Base-by-base conservation (phyloP, 257 asterid genomes). In the Nyctanthes arbortristis region DNA sequence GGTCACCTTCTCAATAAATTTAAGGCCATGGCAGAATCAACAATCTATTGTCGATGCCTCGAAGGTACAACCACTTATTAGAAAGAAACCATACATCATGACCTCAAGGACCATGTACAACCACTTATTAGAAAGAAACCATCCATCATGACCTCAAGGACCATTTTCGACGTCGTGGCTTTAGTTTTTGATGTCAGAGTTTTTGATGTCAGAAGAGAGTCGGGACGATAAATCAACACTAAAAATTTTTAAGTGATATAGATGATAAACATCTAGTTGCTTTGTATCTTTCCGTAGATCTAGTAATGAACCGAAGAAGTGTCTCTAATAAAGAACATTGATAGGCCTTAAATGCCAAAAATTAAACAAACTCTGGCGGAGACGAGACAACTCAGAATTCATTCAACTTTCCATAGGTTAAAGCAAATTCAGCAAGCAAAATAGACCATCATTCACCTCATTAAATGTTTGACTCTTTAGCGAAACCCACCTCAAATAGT, bases 351-450 rank as follows among this genome's bases (percentile, higher is more conserved):
- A 56, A 56, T 24, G 61, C 56, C 56, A 30, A 35, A 16, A 33
- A 60, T 39, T 54, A 54, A 66, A 22, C 61, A 66, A 61, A 63
- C 36, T 36, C 58, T 39, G 55, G 60, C 68, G 29, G 39, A 31
- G 79, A 73, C 73, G 66, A 43, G 47, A 73, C 63, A 60, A 37
- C 5, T 63, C 35, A 45, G 34, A 63, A 12, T 40, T 31, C 70
- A 28, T 45, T 45, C 47, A 37, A 37, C 33, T 45, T 63, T 67
- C 74, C 74, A 43, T 43, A 14, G 7, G 20, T 16, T 22, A 8
- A 43, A 4, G 54, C 20, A 39, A 16, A 43, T 43, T 43, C n/a
- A 43, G 52, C 28, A 49, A 45, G n/a, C 16, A 45, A 40, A 47
- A 7, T 47, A 18, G 57, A 47, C 57, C 3, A 45, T 45, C 55